phyloP scores from a whole-genome alignment of 352 stramenopile species.

The Phytophthora kernoviae region DNA sequence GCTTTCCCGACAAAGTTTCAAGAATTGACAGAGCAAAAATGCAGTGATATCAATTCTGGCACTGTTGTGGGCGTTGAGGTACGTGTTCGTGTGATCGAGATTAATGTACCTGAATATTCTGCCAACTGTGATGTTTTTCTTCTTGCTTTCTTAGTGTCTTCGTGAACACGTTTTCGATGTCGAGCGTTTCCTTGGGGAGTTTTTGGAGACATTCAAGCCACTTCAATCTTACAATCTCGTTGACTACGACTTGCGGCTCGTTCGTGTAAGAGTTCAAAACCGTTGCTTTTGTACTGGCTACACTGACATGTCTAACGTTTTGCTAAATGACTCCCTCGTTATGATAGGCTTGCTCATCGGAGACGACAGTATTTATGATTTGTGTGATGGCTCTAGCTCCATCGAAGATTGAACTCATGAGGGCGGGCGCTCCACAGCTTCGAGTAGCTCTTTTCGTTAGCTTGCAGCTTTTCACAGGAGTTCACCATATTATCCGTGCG shows the following conservation, averaged over 20 bases:
- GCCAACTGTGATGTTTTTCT: constrained; percentile 3
- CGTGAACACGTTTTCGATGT: constrained; percentile 60
- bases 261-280: constrained; percentile 36
- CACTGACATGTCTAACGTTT: background rate
- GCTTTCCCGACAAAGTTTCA: constrained; percentile 46
- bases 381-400: constrained; percentile 46
- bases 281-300: background rate
- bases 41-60: background rate
- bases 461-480: constrained; percentile 48
- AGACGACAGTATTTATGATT: constrained; percentile 54
- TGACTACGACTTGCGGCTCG: constrained; percentile 65
- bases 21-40: constrained; percentile 6
- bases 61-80: constrained; percentile 23
- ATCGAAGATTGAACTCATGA: background rate
- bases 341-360: constrained; percentile 25
- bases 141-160: constrained; percentile 29
- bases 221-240: constrained; percentile 50
- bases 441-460: constrained; percentile 52
- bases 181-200: constrained; percentile 54
- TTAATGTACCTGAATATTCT: background rate
- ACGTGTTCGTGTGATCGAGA: background rate
- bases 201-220: constrained; percentile 48
- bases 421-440: constrained; percentile 6
- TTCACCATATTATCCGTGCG: constrained; percentile 47
- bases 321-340: background rate